phyloP scores from a whole-genome alignment of 2,329 filamentous ascomycete genomes.

The Paraconiothyrium sp. region DNA sequence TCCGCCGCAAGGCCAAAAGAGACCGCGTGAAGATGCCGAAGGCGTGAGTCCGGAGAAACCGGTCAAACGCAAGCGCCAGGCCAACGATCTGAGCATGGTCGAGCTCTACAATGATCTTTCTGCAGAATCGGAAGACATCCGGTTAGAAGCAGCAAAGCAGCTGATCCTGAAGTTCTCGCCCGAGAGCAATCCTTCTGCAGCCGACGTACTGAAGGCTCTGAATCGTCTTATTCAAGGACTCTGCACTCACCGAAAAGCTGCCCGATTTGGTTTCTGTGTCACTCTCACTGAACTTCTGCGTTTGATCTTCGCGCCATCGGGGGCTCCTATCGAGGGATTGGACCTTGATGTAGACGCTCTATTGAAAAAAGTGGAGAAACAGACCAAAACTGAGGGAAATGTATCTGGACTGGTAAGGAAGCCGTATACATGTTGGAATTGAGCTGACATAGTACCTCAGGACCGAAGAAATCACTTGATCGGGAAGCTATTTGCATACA shows the following conservation, averaged over 20 bases:
- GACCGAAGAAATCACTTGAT: slow-evolving; percentile 88
- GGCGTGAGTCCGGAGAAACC: slow-evolving; percentile 32
- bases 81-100: slow-evolving; percentile 54
- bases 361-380: slow-evolving; percentile 61
- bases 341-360: slow-evolving; percentile 53
- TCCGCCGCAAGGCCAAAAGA: slow-evolving; percentile 29
- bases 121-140: slow-evolving; percentile 55
- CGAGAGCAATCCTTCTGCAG: slow-evolving; percentile 47
- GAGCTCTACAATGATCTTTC: slow-evolving; percentile 59
- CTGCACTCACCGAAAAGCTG: slow-evolving; percentile 88
- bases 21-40: slow-evolving; percentile 34
- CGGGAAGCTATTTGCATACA: slow-evolving; percentile 85
- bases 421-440: neutral
- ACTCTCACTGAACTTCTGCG: slow-evolving; percentile 83
- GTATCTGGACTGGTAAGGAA: slow-evolving; percentile 62
- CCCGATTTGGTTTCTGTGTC: slow-evolving; percentile 87
- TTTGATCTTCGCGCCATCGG: slow-evolving; percentile 68
- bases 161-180: slow-evolving; percentile 54
- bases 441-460: slow-evolving; percentile 59
- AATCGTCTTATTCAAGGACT: slow-evolving; percentile 79
- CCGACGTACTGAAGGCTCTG: slow-evolving; percentile 52
- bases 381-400: slow-evolving; percentile 62
- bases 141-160: slow-evolving; percentile 57
- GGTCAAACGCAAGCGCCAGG: slow-evolving; percentile 46
- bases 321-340: slow-evolving; percentile 41